Evolutionary conservation across 2,329 filamentous ascomycete genomes (phyloP), one percentile per base, ranked within the genome.

Genomic region (Exophiala phaeomuriformis): DNA sequence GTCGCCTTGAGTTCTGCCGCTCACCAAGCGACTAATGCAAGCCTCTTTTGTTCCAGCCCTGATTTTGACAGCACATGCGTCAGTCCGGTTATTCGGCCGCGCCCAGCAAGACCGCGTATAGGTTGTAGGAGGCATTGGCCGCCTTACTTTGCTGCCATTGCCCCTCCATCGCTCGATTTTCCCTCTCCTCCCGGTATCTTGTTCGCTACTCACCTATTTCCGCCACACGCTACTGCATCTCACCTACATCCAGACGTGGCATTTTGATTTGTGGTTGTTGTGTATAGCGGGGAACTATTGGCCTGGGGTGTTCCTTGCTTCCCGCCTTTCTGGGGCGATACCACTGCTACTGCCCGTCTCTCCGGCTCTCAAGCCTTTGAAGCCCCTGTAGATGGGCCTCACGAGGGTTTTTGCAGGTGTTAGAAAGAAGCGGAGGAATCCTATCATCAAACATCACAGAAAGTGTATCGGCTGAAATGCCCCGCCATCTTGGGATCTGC

Each of bases 11-110:
- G 19, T 19, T 55, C 27, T 56, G 53, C 57, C 53, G 51, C 49
- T 31, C 37, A 10, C 31, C 33, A 31, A 27, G n/a, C 37, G 19
- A 50, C 53, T 59, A 56, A 53, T 59, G 57, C 57, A 56, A 51
- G 51, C 51, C 53, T 54, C 53, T 52, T 32, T 39, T 46, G 49
- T 56, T 59, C 56, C 56, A 56, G 56, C 56, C 56, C 40, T 37
- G 33, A 27, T 44, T 49, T 52, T 53, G 52, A 58, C 52, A 55
- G 47, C 56, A 47, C 52, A 58, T 56, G 56, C 56, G 56, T 58
- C 53, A 58, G 56, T 50, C 9, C 9, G 39, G 9, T 7, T 6
- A n/a, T 19, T 10, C 27, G 6, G 9, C 36, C 19, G 19, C 19
- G 19, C 19, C 19, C 19, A 19, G 19, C 19, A 19, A 19, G 19